A percentile compares a stretch with the other conserved stretches of the same genome.
phyloP scores from a whole-genome alignment of 2,329 filamentous ascomycete species.

The Gnomoniopsis sp. region DNA sequence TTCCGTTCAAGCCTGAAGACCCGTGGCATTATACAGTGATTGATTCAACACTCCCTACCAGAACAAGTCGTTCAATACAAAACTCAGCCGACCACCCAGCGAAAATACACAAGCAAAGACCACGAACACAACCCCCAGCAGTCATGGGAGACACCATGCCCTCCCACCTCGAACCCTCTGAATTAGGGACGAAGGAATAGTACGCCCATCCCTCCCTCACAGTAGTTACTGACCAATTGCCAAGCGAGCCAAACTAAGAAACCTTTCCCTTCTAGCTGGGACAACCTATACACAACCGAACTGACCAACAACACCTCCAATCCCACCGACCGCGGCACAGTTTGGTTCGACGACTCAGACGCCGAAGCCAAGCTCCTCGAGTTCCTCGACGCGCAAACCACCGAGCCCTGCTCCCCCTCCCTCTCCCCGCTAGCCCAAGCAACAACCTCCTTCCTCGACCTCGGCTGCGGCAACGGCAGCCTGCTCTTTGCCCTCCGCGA shows the following conservation, averaged over 20 bases:
- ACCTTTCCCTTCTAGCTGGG: slow-evolving; percentile 58
- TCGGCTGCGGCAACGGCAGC: slow-evolving; percentile 93
- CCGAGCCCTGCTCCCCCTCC: slow-evolving; percentile 1
- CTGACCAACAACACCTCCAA: slow-evolving; percentile 68
- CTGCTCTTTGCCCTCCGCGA: slow-evolving; percentile 79
- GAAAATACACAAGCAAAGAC: too few relatives aligned
- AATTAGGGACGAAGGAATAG: slow-evolving; percentile 89
- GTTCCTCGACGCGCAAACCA: slow-evolving; percentile 52
- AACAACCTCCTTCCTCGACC: slow-evolving; percentile 68
- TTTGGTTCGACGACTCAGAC: slow-evolving; percentile 94
- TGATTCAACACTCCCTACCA: too few relatives aligned
- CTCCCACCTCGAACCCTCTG: slow-evolving; percentile 67
- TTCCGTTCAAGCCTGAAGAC: too few relatives aligned
- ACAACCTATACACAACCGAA: slow-evolving; percentile 69
- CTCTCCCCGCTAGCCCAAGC: slow-evolving; percentile 20
- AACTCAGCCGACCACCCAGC: too few relatives aligned
- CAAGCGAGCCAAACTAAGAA: neutral
- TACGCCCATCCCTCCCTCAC: slow-evolving; percentile 40
- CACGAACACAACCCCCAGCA: too few relatives aligned
- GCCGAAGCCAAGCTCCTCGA: slow-evolving; percentile 77
- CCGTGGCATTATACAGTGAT: too few relatives aligned
- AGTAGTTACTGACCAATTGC: neutral
- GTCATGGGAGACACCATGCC: slow-evolving; percentile 9
- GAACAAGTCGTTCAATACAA: too few relatives aligned
- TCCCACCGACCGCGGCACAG: slow-evolving; percentile 76